Conservation (phyloP, 768 basidiomycete genomes). For the Amanita rimosa region DNA sequence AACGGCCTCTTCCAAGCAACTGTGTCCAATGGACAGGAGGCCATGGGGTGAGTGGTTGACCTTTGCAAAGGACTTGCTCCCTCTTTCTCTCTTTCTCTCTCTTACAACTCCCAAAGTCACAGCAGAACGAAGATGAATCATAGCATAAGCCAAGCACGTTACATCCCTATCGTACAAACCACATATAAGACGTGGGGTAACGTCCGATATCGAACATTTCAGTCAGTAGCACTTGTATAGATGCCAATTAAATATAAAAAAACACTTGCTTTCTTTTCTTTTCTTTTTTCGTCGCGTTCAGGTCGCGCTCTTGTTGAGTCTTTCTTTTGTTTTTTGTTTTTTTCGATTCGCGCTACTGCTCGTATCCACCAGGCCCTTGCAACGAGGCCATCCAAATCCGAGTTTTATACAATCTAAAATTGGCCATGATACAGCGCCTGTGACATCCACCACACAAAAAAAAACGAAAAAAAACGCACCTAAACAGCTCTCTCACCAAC, state of each 20-base stretch:
- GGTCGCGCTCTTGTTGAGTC: too few species aligned
- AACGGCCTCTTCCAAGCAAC: slow-evolving; percentile 80
- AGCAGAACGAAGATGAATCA: not conserved
- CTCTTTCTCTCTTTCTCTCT: too few species aligned
- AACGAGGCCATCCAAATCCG: slow-evolving; percentile 93
- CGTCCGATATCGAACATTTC: too few species aligned
- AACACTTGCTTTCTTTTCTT: not conserved
- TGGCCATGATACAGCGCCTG: too few species aligned
- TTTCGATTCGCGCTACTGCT: slow-evolving; percentile 19
- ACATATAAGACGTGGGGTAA: too few species aligned
- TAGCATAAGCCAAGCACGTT: not conserved
- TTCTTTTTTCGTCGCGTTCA: not conserved
- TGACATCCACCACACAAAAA: not conserved
- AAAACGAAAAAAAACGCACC: slow-evolving; percentile 27
- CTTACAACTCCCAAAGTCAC: slow-evolving; percentile 1
- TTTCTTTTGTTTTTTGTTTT: too few species aligned
- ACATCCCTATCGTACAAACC: too few species aligned
- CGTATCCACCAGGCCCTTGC: slow-evolving; percentile 34
- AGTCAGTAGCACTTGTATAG: too few species aligned
- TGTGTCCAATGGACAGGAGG: slow-evolving; percentile 97
- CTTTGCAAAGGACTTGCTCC: not conserved
- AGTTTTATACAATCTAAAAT: slow-evolving; percentile 72
- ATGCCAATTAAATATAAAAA: too few species aligned
- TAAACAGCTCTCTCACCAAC: slow-evolving; percentile 88
- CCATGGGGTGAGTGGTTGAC: slow-evolving; percentile 63